These are phyloP conservation scores for Kwoniella botswanensis DNA, from an alignment of 768 basidiomycete genomes.

Conservation along the genomic window DNA sequence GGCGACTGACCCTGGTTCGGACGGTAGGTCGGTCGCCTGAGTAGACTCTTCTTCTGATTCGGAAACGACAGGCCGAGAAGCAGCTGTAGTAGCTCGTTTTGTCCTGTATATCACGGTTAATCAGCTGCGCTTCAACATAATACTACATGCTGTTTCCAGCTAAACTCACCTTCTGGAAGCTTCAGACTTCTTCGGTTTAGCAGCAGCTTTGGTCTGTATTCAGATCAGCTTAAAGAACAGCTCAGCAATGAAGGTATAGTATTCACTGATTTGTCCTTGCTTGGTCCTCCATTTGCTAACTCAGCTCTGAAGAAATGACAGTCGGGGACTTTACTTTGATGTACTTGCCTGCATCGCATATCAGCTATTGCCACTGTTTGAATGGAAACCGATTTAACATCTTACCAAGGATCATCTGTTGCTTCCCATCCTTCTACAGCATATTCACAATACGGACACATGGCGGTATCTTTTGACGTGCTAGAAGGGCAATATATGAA, in stretches of 20 bases:
- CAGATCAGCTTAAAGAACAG: not conserved
- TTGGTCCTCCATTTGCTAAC: not conserved
- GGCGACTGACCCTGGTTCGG: slow-evolving; percentile 15
- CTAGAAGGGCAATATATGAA: slow-evolving; percentile 76
- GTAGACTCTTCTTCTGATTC: slow-evolving; percentile 23
- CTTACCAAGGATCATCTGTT: slow-evolving; percentile 85
- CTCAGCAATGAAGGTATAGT: no score
- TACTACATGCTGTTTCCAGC: no score
- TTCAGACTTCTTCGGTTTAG: slow-evolving; percentile 20
- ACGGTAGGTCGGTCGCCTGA: slow-evolving; percentile 3
- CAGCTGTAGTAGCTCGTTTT: slow-evolving; percentile 29
- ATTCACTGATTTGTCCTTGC: not conserved
- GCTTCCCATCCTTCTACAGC: slow-evolving; percentile 84
- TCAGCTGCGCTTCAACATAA: not conserved
- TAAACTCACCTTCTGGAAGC: slow-evolving; percentile 22
- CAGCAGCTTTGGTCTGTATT: slow-evolving; percentile 15
- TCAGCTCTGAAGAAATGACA: slow-evolving; percentile 62
- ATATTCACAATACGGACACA: slow-evolving; percentile 82
- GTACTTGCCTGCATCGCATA: slow-evolving; percentile 63
- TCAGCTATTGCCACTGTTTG: not conserved
- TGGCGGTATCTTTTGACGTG: slow-evolving; percentile 75
- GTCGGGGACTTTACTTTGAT: slow-evolving; percentile 70
- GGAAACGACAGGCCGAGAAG: slow-evolving; percentile 5
- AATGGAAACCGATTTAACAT: slow-evolving; percentile 24
- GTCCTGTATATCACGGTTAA: slow-evolving; percentile 6